phyloP scores from a whole-genome alignment of 495 filamentous ascomycete species.

The Trichodelitschia bisporula region DNA sequence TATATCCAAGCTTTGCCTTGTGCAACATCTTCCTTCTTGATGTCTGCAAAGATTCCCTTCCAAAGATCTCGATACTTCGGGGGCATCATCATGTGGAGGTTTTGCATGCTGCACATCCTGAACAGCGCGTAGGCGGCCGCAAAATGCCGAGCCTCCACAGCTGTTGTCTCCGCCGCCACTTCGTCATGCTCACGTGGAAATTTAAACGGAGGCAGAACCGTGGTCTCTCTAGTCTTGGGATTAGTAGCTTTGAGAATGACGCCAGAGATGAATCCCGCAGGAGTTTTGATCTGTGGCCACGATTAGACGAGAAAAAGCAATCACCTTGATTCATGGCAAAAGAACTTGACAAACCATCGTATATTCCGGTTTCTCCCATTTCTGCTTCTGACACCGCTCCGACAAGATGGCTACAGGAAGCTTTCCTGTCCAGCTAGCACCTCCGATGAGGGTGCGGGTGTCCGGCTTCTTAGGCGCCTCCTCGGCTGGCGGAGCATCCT shows the following conservation, averaged over 20 bases:
- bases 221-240: conserved; percentile 55
- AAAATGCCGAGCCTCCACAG: conserved; percentile 78
- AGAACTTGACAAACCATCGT: conserved; percentile 33
- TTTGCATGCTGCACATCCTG: conserved; percentile 79
- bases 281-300: conserved; percentile 19
- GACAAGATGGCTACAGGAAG: conserved; percentile 77
- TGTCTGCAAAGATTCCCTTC: conserved; percentile 56
- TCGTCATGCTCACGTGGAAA: conserved; percentile 50
- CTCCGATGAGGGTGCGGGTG: conserved; percentile 72
- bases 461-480: conserved; percentile 52
- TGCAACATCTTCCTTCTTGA: conserved; percentile 54
- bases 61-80: conserved; percentile 68
- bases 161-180: conserved; percentile 39
- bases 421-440: conserved; percentile 93
- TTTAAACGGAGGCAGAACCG: conserved; percentile 52
- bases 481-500: conserved; percentile 12
- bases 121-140: conserved; percentile 78
- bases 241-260: conserved; percentile 60
- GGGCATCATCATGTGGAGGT: conserved; percentile 82
- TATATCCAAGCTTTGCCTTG: conserved; percentile 77
- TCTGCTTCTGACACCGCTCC: conserved; percentile 86
- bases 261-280: conserved; percentile 41
- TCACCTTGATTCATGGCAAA: too few relatives aligned
- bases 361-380: conserved; percentile 88
- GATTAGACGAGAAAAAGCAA: conserved; percentile 1